Conservation (phyloP, 345 rosid genomes). For the Citrus cavaleriei region DNA sequence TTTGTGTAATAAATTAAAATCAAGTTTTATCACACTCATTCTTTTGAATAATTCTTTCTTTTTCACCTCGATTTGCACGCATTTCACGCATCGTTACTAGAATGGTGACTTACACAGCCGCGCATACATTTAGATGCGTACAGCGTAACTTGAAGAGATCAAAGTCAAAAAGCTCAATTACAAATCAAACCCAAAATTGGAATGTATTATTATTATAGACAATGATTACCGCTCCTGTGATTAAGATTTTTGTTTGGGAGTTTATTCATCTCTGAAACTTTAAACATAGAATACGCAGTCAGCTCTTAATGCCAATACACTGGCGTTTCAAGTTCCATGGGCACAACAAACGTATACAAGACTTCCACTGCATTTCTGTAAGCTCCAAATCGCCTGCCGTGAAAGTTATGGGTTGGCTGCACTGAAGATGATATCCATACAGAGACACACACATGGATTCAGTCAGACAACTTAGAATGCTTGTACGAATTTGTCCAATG, state of each 20-base stretch:
- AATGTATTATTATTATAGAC: neutral
- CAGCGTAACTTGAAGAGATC: neutral
- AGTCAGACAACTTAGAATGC: conserved; percentile 4
- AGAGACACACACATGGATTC: neutral
- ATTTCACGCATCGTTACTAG: no score
- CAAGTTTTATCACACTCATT: no score
- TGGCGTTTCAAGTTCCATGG: neutral
- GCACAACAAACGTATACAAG: neutral
- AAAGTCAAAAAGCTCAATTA: neutral
- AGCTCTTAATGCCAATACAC: neutral
- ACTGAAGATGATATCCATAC: neutral
- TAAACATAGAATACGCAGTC: neutral
- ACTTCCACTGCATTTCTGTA: neutral
- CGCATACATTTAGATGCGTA: neutral
- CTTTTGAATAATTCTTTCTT: no score
- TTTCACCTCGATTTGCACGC: no score
- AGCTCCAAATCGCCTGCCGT: neutral
- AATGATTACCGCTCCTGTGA: neutral
- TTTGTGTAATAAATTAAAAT: no score
- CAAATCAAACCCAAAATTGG: neutral
- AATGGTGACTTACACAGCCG: neutral
- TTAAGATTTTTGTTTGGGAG: neutral
- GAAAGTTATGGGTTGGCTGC: neutral
- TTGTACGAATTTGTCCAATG: conserved; percentile 60
- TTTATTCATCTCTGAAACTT: neutral